These are phyloP conservation scores for Kernera saxatilis DNA, from an alignment of 345 rosid species.

Conservation along the genomic window DNA sequence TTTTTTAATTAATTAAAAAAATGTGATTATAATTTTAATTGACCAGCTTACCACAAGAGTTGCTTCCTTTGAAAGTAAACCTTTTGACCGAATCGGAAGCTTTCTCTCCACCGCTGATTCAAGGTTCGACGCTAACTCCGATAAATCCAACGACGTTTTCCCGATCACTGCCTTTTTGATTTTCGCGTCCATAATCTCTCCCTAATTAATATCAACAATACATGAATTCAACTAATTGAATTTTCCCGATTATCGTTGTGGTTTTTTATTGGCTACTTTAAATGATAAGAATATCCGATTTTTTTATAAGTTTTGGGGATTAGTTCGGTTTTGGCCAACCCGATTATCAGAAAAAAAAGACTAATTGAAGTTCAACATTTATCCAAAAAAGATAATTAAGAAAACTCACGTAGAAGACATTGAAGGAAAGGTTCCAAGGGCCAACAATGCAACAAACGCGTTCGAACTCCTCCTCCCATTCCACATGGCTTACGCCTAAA, in stretches of 20 bases:
- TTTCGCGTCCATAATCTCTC: conserved; percentile 4
- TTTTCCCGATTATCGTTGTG: too few relatives aligned
- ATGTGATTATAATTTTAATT: not conserved
- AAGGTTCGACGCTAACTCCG: conserved; percentile 18
- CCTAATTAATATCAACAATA: conserved; percentile 3
- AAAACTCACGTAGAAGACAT: conserved; percentile 27
- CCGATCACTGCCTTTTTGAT: conserved; percentile 18
- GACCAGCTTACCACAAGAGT: conserved; percentile 25
- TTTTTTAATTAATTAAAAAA: not conserved
- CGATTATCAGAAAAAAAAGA: too few relatives aligned
- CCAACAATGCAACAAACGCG: conserved; percentile 28
- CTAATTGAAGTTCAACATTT: not conserved
- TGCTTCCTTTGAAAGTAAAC: conserved; percentile 24
- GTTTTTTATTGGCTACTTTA: not conserved
- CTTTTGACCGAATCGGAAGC: conserved; percentile 25
- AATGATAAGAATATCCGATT: too few relatives aligned
- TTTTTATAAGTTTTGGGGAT: too few relatives aligned
- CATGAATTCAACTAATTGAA: not conserved
- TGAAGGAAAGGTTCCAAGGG: conserved; percentile 30
- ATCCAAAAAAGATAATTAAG: not conserved
- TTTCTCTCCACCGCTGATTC: conserved; percentile 27
- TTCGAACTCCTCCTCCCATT: conserved; percentile 29
- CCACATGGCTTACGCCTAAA: conserved; percentile 7
- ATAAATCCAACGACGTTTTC: conserved; percentile 25
- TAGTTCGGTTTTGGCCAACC: too few relatives aligned